phyloP scores from a whole-genome alignment of 2,329 filamentous ascomycete genomes.

The Diaporthe citriasiana region DNA sequence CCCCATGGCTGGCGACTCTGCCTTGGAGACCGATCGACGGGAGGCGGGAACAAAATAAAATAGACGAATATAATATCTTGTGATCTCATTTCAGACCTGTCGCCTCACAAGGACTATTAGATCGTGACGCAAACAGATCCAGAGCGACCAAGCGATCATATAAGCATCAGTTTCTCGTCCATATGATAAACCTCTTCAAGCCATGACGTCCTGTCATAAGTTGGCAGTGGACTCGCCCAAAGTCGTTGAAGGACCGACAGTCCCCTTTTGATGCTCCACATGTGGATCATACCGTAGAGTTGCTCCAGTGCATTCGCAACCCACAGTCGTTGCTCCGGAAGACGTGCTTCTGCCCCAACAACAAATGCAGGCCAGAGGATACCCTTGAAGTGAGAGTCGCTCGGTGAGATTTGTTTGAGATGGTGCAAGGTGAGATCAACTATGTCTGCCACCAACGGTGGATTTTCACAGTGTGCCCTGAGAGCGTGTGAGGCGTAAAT shows the following conservation, averaged over 20 bases:
- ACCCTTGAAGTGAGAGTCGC: constrained; percentile 42
- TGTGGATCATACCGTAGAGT: constrained; percentile 1
- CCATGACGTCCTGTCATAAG: neutral
- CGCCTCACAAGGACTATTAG: too few species aligned
- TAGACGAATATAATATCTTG: neutral
- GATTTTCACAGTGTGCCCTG: neutral
- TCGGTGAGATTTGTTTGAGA: constrained; percentile 32
- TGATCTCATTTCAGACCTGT: too few species aligned
- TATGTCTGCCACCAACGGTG: neutral
- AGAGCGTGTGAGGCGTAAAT: neutral
- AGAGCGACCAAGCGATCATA: neutral
- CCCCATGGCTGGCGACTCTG: neutral
- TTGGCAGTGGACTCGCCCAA: neutral
- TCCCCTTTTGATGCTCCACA: constrained; percentile 28
- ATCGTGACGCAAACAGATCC: neutral
- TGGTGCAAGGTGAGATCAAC: neutral
- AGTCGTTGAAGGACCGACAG: neutral
- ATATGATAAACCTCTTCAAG: constrained; percentile 10
- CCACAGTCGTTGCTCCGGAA: constrained; percentile 24
- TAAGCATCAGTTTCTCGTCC: constrained; percentile 14
- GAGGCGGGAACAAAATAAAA: neutral
- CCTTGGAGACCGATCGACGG: neutral
- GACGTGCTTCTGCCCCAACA: constrained; percentile 36
- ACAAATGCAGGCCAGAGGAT: constrained; percentile 41
- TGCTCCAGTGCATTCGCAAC: constrained; percentile 6